phyloP scores from a whole-genome alignment of 2,329 filamentous ascomycete species.

The Aspergillus brunneoviolaceus region DNA sequence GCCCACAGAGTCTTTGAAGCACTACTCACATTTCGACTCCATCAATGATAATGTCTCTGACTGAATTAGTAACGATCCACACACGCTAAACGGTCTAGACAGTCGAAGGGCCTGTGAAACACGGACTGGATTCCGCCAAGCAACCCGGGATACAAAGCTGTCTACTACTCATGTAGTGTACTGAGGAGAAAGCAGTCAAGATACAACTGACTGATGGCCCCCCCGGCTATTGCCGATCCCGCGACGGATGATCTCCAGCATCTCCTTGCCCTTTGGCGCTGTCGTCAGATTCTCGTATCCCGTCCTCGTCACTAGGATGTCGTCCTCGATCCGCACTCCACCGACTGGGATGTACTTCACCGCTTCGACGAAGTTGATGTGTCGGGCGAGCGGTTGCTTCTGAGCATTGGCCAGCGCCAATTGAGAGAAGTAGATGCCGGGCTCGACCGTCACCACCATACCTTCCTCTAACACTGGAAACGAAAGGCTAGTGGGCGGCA shows the following conservation, averaged over 20 bases:
- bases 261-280: slow-evolving; percentile 65
- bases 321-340: slow-evolving; percentile 51
- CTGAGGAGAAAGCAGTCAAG: not conserved
- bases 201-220: not conserved
- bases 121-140: not conserved
- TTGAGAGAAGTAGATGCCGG: slow-evolving; percentile 50
- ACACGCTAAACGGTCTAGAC: not conserved
- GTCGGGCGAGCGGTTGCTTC: slow-evolving; percentile 31
- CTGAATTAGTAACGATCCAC: not conserved
- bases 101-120: not conserved
- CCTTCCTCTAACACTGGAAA: slow-evolving; percentile 47
- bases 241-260: slow-evolving; percentile 41
- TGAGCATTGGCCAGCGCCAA: slow-evolving; percentile 38
- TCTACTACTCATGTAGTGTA: not conserved
- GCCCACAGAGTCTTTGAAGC: no score
- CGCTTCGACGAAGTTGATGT: slow-evolving; percentile 42
- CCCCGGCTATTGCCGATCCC: slow-evolving; percentile 17
- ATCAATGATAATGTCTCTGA: not conserved
- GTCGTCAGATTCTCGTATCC: slow-evolving; percentile 73
- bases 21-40: not conserved
- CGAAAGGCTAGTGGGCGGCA: slow-evolving; percentile 26
- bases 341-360: slow-evolving; percentile 43
- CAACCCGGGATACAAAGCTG: not conserved
- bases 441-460: slow-evolving; percentile 59
- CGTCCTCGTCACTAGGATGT: slow-evolving; percentile 68